These are phyloP conservation scores for Choricystis sp. DNA, from an alignment of 139 green algal species.

Conservation along the genomic window DNA sequence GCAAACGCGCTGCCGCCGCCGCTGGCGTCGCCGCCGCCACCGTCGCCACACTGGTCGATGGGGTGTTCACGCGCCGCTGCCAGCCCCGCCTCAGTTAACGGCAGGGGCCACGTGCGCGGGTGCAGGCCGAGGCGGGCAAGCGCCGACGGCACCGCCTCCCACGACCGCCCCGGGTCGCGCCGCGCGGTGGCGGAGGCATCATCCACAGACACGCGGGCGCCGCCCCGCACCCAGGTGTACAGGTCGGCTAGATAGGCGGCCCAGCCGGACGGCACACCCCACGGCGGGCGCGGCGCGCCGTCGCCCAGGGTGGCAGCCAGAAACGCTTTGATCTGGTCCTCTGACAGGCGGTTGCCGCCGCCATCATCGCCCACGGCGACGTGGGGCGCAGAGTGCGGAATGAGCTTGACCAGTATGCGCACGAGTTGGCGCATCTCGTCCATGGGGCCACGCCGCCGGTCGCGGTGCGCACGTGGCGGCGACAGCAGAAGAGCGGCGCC, in stretches of 20 bases:
- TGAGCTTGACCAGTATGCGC: constrained; percentile 57
- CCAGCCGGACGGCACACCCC: constrained; percentile 59
- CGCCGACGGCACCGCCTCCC: constrained; percentile 51
- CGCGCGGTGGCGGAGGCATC: constrained; percentile 47
- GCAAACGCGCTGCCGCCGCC: neutral
- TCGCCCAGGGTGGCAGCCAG: constrained; percentile 32
- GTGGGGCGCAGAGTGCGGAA: constrained; percentile 35
- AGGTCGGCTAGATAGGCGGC: constrained; percentile 51
- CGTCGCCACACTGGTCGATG: no score
- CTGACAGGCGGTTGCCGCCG: constrained; percentile 56
- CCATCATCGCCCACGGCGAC: constrained; percentile 35
- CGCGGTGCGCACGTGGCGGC: constrained; percentile 1
- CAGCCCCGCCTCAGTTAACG: constrained; percentile 16
- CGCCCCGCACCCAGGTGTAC: constrained; percentile 39
- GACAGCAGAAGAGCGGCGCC: no score
- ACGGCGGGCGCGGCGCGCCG: constrained; percentile 45
- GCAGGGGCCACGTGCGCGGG: constrained; percentile 24
- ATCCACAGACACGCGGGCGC: constrained; percentile 27
- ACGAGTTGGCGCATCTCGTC: constrained; percentile 83
- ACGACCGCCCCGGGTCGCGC: constrained; percentile 57
- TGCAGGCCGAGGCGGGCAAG: constrained; percentile 34
- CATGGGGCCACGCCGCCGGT: constrained; percentile 57
- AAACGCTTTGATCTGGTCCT: constrained; percentile 49
- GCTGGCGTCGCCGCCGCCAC: neutral
- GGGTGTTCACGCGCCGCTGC: constrained; percentile 12